A percentile compares a stretch with the other conserved stretches of the same genome.
These are phyloP conservation scores for Eimeria praecox DNA, from an alignment of 169 alveolate species.

Conservation along the genomic window DNA sequence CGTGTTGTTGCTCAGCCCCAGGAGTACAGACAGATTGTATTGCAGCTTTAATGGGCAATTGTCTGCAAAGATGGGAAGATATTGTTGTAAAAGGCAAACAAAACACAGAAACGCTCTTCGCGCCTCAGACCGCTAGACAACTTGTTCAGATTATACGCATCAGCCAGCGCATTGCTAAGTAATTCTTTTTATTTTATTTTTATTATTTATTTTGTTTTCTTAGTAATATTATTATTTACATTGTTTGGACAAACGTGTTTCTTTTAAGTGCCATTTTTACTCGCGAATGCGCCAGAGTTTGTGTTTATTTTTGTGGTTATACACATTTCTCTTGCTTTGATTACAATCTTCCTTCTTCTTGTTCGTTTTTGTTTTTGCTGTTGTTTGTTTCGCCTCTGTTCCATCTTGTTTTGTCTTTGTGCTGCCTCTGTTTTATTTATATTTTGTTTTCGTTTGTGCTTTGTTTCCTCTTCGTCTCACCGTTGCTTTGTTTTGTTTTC, in stretches of 20 bases:
- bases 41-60: conserved; percentile 44
- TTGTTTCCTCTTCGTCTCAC: background rate
- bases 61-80: conserved; percentile 20
- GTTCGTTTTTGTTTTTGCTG: background rate
- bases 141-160: conserved; percentile 69
- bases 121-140: conserved; percentile 19
- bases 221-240: no score
- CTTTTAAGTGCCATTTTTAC: no score
- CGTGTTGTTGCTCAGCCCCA: conserved; percentile 38
- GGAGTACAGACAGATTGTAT: conserved; percentile 22
- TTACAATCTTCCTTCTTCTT: background rate
- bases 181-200: background rate
- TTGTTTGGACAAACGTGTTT: no score
- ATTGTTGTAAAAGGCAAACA: conserved; percentile 30
- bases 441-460: background rate
- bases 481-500: no score
- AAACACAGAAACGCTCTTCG: background rate
- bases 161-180: conserved; percentile 78
- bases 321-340: background rate
- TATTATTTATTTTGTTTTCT: background rate
- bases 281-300: no score
- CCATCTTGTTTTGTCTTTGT: background rate
- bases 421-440: background rate
- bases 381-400: no score
- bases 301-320: background rate